Evolutionary conservation across 441 rosid species (phyloP).

Genomic region (Adansonia gregorii): DNA sequence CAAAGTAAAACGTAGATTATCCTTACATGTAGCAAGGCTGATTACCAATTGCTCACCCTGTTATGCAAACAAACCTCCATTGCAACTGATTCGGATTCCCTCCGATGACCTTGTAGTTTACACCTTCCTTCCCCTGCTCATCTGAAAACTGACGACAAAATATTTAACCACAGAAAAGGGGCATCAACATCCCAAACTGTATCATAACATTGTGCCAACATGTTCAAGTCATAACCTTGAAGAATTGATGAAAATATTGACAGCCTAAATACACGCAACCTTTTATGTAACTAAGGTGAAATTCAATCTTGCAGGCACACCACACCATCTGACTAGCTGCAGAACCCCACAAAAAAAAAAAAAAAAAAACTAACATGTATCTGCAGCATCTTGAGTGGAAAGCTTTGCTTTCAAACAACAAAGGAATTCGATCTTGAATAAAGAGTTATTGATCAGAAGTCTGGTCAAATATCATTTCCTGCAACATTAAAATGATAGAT

Average conservation of each 20-base stretch:
- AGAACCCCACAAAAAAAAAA: not conserved
- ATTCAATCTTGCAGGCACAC: conserved; percentile 18
- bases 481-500: conserved; percentile 28
- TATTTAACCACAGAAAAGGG: conserved; percentile 23
- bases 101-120: conserved; percentile 9
- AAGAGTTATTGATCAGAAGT: conserved; percentile 37
- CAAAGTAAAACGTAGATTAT: conserved; percentile 23
- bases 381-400: conserved; percentile 30
- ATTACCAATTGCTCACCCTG: conserved; percentile 21
- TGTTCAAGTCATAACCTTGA: conserved; percentile 19
- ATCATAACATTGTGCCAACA: not conserved
- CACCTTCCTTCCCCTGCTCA: conserved; percentile 8
- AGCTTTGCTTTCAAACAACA: conserved; percentile 28
- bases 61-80: conserved; percentile 15
- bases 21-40: conserved; percentile 22
- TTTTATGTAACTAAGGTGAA: conserved; percentile 35
- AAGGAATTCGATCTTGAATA: conserved; percentile 32
- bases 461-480: conserved; percentile 53
- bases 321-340: conserved; percentile 23
- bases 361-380: conserved; percentile 26
- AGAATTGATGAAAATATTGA: conserved; percentile 24
- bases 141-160: conserved; percentile 10
- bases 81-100: conserved; percentile 1
- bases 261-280: conserved; percentile 28
- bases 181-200: conserved; percentile 9